Conservation (phyloP, 371 early-diverging fungal species). For the Catenaria anguillulae region DNA sequence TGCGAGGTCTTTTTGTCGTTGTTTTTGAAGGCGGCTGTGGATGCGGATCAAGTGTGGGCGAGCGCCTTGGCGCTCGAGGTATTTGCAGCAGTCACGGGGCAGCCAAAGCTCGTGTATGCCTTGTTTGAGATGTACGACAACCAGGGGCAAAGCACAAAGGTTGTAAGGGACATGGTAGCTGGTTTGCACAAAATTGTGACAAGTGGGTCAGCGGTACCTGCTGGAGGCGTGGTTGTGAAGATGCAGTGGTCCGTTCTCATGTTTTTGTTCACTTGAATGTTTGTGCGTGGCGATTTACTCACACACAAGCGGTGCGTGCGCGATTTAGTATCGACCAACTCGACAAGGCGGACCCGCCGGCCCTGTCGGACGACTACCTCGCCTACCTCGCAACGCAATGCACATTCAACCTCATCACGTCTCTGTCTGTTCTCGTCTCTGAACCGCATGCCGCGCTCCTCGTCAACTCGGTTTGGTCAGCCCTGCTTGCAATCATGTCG, state of each 20-base stretch:
- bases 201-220: constrained; percentile 31
- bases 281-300: no score
- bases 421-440: neutral
- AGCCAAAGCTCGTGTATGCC: constrained; percentile 38
- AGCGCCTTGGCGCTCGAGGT: constrained; percentile 76
- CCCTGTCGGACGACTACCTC: constrained; percentile 73
- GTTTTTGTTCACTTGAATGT: no score
- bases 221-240: constrained; percentile 7
- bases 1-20: constrained; percentile 86
- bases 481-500: constrained; percentile 61
- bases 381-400: constrained; percentile 56
- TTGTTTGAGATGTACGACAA: constrained; percentile 64
- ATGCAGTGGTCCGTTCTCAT: constrained; percentile 8
- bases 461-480: constrained; percentile 49
- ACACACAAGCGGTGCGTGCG: no score
- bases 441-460: neutral
- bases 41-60: constrained; percentile 67
- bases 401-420: constrained; percentile 48
- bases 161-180: constrained; percentile 65
- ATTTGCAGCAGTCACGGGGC: constrained; percentile 49
- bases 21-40: constrained; percentile 50
- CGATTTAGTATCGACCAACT: constrained; percentile 73
- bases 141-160: constrained; percentile 47
- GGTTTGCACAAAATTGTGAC: constrained; percentile 54
- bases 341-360: constrained; percentile 80